These are phyloP conservation scores for Rhypophila decipiens DNA, from an alignment of 495 filamentous ascomycete genomes.

Conservation along the genomic window DNA sequence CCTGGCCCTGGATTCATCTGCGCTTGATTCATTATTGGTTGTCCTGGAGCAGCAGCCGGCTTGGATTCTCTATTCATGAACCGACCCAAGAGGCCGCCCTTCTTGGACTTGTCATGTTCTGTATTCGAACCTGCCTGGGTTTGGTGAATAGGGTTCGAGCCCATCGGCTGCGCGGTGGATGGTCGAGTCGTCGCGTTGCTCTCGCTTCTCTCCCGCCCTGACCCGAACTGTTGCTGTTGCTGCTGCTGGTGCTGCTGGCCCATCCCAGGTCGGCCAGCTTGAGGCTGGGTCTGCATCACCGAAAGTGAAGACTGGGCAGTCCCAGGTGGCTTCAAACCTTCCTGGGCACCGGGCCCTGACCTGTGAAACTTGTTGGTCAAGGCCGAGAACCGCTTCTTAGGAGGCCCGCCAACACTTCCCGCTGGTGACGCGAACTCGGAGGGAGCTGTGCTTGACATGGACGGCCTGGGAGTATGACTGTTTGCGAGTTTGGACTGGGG, in stretches of 20 bases:
- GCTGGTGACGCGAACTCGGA: slow-evolving; percentile 3
- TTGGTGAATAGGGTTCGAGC: background rate
- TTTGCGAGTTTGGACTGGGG: slow-evolving; percentile 1
- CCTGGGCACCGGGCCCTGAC: background rate
- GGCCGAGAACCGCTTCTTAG: slow-evolving; percentile 30
- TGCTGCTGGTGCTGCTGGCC: background rate
- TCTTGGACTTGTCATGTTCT: slow-evolving; percentile 10
- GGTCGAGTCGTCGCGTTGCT: slow-evolving; percentile 2
- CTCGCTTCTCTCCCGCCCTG: slow-evolving; percentile 8
- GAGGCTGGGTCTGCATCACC: slow-evolving; percentile 8
- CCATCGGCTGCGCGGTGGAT: background rate
- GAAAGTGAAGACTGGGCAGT: slow-evolving; percentile 3
- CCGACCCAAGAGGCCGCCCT: slow-evolving; percentile 24
- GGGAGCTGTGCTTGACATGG: slow-evolving; percentile 13
- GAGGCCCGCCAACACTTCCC: slow-evolving; percentile 9
- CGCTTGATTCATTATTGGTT: background rate
- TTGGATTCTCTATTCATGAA: slow-evolving; percentile 11
- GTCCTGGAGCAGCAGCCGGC: background rate
- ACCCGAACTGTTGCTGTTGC: background rate
- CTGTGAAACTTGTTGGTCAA: slow-evolving; percentile 21
- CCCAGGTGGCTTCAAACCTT: background rate
- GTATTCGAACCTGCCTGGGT: background rate
- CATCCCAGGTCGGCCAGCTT: slow-evolving; percentile 2
- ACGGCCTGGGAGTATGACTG: slow-evolving; percentile 12
- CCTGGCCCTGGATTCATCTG: slow-evolving; percentile 3